A percentile compares a stretch with the other conserved stretches of the same genome.
Conservation (phyloP, 2,329 filamentous ascomycete species). For the Xylariaceae sp. region DNA sequence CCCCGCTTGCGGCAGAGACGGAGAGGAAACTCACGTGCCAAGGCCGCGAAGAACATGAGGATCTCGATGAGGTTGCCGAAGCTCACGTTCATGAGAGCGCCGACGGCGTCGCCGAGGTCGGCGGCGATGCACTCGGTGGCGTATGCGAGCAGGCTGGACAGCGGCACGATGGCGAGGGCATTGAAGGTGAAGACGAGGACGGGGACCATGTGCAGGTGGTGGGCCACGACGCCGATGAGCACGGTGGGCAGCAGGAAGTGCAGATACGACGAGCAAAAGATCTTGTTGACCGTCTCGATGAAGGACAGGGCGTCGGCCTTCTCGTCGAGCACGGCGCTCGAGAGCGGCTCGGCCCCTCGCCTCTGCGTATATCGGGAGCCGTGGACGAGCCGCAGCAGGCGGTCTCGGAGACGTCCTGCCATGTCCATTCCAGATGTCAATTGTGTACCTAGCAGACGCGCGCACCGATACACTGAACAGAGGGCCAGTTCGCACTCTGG, state of each 20-base stretch:
- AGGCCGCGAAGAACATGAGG: conserved; percentile 5
- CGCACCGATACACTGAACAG: no score
- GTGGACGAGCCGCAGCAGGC: no score
- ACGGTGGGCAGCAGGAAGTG: conserved; percentile 69
- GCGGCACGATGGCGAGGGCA: conserved; percentile 62
- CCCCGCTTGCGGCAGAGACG: no score
- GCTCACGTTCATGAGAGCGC: conserved; percentile 56
- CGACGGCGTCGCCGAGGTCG: conserved; percentile 9
- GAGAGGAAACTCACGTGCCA: conserved; percentile 5
- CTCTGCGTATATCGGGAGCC: no score
- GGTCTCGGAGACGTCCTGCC: no score
- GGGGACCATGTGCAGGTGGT: conserved; percentile 45
- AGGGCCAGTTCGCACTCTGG: no score
- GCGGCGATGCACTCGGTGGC: conserved; percentile 51
- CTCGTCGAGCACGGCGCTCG: conserved; percentile 2
- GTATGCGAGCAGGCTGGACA: conserved; percentile 60
- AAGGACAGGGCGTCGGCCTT: conserved; percentile 2
- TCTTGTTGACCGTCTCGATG: conserved; percentile 2
- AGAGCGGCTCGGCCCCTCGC: no score
- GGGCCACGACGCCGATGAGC: conserved; percentile 61
- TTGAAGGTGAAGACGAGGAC: conserved; percentile 64
- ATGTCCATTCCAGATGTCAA: no score
- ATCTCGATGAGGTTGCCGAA: conserved; percentile 11
- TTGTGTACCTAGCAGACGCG: no score
- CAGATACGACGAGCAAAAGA: conserved; percentile 26